Base-by-base conservation (phyloP, 2,329 filamentous ascomycete genomes). In the Phyllosticta ampelicida region DNA sequence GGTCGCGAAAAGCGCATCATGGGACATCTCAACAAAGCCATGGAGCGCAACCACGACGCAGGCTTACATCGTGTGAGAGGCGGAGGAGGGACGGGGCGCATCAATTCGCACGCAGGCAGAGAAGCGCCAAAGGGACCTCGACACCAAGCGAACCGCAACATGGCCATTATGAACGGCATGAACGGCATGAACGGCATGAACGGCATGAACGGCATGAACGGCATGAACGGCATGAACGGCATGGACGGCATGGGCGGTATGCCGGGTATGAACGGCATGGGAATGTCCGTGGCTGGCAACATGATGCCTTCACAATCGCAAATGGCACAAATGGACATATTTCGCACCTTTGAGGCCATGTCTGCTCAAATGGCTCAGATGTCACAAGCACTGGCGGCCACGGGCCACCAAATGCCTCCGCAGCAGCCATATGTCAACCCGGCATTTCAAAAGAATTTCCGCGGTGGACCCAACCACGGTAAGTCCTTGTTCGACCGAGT, bases 21-120 rank as follows among this genome's bases (percentile, higher is more conserved):
- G 59, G 89, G 90, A 54, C 90, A 96, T 65, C 82, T 95, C 68
- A 85, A 86, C 69, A 89, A 89, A 67, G 84, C 85, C 13, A 85
- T 96, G 83, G 89, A 95, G 66, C 85, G 92, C 62, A 78, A 80
- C 36, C 77, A 78, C 64, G 90, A 96, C 64, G 80, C 80, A n/a
- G 81, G 84, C 48, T 80, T 96, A 60, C 91, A 95, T 71, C 86
- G 89, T 57, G 86, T 94, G 51, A 87, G 87, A 67, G 76, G 76
- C 55, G 87, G 88, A 67, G 76, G 76, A 56, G 87, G 88, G 61
- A 82, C 81, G 63, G 89, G 90, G 63, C 83, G 92, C 61, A 90
- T 97, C 72, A 91, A 90, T 70, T 81, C 85, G 11, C 89, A 95
- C 62, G 66, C 70, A 64, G 76, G 75, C 30, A 83, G 90, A 62